These are phyloP conservation scores for Leishmania amazonensis DNA, from an alignment of 208 protist genomes.

Conservation along the genomic window DNA sequence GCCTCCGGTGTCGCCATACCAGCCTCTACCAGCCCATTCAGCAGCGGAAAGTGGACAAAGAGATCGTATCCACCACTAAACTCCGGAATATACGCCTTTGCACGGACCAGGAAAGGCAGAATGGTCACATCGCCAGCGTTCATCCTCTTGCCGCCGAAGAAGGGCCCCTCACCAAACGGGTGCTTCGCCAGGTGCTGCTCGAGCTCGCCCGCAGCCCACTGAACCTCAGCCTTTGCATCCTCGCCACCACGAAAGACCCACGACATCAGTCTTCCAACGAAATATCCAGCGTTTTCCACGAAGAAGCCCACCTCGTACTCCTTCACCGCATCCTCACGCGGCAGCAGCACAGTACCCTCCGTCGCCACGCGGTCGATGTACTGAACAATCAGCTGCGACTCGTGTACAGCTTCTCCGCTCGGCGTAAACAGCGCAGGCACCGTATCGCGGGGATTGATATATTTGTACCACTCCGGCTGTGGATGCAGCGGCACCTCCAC, in stretches of 20 bases:
- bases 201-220: conserved; percentile 55
- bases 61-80: conserved; percentile 51
- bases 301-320: conserved; percentile 59
- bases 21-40: conserved; percentile 41
- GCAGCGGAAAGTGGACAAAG: conserved; percentile 55
- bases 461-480: conserved; percentile 59
- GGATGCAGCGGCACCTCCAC: conserved; percentile 57
- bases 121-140: conserved; percentile 66
- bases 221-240: conserved; percentile 44
- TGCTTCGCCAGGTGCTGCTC: conserved; percentile 51
- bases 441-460: conserved; percentile 67
- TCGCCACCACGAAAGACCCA: conserved; percentile 17
- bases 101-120: conserved; percentile 59
- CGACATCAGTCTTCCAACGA: conserved; percentile 29
- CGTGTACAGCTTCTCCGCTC: conserved; percentile 59
- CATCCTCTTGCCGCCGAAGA: conserved; percentile 58
- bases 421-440: conserved; percentile 63
- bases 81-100: conserved; percentile 42
- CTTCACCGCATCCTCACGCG: conserved; percentile 42
- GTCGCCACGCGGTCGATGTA: conserved; percentile 53
- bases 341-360: conserved; percentile 32
- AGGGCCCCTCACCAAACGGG: conserved; percentile 61
- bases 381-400: conserved; percentile 61
- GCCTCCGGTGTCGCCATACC: conserved; percentile 36
- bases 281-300: conserved; percentile 36